These are phyloP conservation scores for Maudiozyma turicensis DNA, from an alignment of 805 yeast genomes.

Conservation along the genomic window DNA sequence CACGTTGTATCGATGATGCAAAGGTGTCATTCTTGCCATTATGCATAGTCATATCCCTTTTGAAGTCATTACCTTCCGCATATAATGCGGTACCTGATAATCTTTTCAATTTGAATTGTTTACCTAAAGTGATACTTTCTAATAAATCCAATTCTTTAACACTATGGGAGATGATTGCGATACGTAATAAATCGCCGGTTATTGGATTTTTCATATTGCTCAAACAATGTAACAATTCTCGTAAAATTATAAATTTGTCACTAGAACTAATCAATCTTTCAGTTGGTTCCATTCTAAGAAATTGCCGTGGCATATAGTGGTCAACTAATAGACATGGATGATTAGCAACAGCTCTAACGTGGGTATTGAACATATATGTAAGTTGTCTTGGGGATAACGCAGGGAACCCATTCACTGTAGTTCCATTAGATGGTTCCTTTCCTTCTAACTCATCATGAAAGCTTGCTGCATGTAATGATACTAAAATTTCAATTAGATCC, in stretches of 20 bases:
- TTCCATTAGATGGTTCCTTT: background rate
- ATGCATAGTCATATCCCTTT: conserved; percentile 1
- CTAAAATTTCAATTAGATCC: conserved; percentile 35
- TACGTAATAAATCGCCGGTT: conserved; percentile 9
- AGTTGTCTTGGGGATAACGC: conserved; percentile 29
- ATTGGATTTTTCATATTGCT: conserved; percentile 10
- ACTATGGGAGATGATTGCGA: conserved; percentile 45
- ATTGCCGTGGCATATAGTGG: conserved; percentile 65
- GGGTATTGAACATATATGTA: conserved; percentile 26
- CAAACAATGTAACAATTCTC: conserved; percentile 31
- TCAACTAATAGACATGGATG: conserved; percentile 69
- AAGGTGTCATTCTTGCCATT: too few species aligned
- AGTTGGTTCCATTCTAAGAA: conserved; percentile 56
- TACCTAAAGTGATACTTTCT: conserved; percentile 72
- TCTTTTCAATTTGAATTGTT: conserved; percentile 52
- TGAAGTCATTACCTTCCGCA: conserved; percentile 27
- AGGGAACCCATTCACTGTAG: conserved; percentile 14
- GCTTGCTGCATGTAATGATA: conserved; percentile 34
- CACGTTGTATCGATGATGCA: background rate
- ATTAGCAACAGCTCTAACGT: conserved; percentile 41
- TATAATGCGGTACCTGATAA: conserved; percentile 55
- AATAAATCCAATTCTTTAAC: conserved; percentile 67
- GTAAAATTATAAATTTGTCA: conserved; percentile 50
- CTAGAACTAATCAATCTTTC: conserved; percentile 43
- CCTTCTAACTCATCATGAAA: conserved; percentile 16